Conservation (phyloP, 176 grass and related monocot species). For the Oryza glaberrima region DNA sequence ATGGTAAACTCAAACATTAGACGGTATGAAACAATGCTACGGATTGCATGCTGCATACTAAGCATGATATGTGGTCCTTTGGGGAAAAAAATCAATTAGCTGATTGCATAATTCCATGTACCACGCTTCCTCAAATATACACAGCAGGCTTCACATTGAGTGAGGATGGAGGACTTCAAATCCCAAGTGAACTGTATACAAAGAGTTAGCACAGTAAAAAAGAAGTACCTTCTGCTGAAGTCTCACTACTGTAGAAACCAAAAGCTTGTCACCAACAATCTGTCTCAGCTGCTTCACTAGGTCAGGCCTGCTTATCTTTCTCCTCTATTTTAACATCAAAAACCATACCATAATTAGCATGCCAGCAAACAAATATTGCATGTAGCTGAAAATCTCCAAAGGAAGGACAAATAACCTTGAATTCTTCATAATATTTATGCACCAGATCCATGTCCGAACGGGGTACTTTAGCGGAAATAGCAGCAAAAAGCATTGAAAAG, state of each 20-base stretch:
- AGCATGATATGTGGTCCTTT: neutral
- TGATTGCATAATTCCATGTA: neutral
- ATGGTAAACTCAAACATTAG: neutral
- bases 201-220: neutral
- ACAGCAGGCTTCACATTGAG: neutral
- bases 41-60: neutral
- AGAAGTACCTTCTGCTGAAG: conserved; percentile 68
- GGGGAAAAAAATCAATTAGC: neutral
- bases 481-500: conserved; percentile 81
- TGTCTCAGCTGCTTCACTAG: conserved; percentile 58
- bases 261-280: conserved; percentile 68
- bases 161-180: neutral
- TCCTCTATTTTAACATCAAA: conserved; percentile 55
- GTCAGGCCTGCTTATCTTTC: conserved; percentile 72
- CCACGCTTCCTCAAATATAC: neutral
- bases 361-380: conserved; percentile 12
- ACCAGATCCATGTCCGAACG: conserved; percentile 65
- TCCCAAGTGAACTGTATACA: neutral
- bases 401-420: conserved; percentile 54
- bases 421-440: conserved; percentile 67
- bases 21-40: neutral
- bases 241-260: conserved; percentile 69
- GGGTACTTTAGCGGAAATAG: conserved; percentile 75
- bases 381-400: neutral
- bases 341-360: conserved; percentile 27